Conservation (phyloP, 805 yeast species). For the Kluyveromyces wickerhamii region DNA sequence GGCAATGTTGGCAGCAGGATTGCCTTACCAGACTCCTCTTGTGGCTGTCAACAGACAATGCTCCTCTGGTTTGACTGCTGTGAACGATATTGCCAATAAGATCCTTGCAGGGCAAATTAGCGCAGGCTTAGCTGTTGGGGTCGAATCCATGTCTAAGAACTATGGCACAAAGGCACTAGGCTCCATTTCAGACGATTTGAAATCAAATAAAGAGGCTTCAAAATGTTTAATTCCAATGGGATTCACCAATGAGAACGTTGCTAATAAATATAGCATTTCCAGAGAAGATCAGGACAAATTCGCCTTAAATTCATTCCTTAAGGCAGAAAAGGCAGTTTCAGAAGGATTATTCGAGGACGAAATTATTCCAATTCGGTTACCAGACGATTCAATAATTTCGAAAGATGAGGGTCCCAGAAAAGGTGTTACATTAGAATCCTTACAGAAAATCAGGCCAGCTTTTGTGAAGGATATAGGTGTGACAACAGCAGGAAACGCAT, state of each 20-base stretch:
- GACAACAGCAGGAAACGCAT: constrained; percentile 94
- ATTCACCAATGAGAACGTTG: constrained; percentile 87
- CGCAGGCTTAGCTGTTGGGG: constrained; percentile 88
- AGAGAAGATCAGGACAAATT: constrained; percentile 78
- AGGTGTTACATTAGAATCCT: constrained; percentile 72
- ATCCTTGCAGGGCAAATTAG: constrained; percentile 82
- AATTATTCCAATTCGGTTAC: constrained; percentile 71
- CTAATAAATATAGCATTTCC: constrained; percentile 51
- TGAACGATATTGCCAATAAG: constrained; percentile 83
- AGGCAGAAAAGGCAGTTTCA: constrained; percentile 70
- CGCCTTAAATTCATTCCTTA: constrained; percentile 79
- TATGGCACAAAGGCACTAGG: constrained; percentile 78
- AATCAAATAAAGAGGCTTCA: constrained; percentile 40
- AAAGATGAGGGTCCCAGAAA: constrained; percentile 87
- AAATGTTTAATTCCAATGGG: constrained; percentile 95
- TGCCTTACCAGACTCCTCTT: constrained; percentile 74
- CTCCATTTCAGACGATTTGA: constrained; percentile 43
- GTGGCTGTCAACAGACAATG: constrained; percentile 89
- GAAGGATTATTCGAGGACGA: constrained; percentile 79
- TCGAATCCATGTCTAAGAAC: constrained; percentile 86
- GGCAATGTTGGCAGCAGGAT: constrained; percentile 83
- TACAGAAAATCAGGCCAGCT: constrained; percentile 77
- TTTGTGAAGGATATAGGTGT: constrained; percentile 67
- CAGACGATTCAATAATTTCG: constrained; percentile 38
- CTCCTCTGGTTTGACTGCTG: constrained; percentile 87